A percentile compares a stretch with the other conserved stretches of the same genome.
Conservation (phyloP, 768 basidiomycete species). For the Leccinum subgranulosum region DNA sequence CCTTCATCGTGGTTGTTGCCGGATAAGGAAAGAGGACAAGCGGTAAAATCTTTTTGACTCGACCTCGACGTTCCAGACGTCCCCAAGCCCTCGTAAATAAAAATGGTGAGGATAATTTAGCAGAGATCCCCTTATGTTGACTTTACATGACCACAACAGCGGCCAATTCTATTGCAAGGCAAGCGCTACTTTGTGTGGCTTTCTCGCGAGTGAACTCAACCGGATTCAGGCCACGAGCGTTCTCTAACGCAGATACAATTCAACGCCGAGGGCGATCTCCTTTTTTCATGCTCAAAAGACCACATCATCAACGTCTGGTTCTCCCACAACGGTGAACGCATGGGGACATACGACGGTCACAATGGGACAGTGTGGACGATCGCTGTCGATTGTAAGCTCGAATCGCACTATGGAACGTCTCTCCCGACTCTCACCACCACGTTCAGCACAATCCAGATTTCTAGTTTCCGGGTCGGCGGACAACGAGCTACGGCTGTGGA, state of each 20-base stretch:
- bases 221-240: slow-evolving; percentile 83
- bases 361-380: slow-evolving; percentile 98
- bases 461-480: slow-evolving; percentile 93
- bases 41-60: slow-evolving; percentile 16
- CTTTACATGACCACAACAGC: slow-evolving; percentile 35
- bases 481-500: slow-evolving; percentile 90
- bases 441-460: slow-evolving; percentile 73
- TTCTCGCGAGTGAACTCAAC: slow-evolving; percentile 9
- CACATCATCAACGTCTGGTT: slow-evolving; percentile 95
- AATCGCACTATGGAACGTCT: not conserved
- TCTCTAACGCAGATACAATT: slow-evolving; percentile 97
- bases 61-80: not conserved
- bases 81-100: not conserved
- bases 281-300: slow-evolving; percentile 97
- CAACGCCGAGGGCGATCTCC: slow-evolving; percentile 92
- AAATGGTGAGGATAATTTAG: slow-evolving; percentile 14
- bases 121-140: not conserved
- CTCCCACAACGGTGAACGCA: slow-evolving; percentile 93
- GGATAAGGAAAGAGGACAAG: not conserved
- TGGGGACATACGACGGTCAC: slow-evolving; percentile 95
- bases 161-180: slow-evolving; percentile 75
- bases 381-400: slow-evolving; percentile 84
- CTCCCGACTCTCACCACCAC: not conserved
- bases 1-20: slow-evolving; percentile 7
- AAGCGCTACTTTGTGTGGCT: slow-evolving; percentile 8